Evolutionary conservation across 1,139 yeast species (phyloP).

Genomic region (Blastobotrys niveus): DNA sequence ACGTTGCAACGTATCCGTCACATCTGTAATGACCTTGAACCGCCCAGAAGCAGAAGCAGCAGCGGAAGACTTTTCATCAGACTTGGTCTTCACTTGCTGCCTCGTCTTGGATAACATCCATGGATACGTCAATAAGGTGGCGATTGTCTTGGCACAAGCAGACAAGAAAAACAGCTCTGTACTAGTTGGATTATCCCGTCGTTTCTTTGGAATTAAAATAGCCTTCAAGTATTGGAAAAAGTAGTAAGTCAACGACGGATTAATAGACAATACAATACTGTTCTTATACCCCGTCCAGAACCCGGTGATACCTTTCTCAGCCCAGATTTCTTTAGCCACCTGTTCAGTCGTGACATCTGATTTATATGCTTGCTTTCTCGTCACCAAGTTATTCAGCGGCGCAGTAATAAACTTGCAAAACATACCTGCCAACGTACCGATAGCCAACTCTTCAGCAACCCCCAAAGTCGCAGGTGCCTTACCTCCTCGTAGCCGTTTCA

Average conservation of each 20-base stretch:
- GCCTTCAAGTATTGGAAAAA: conserved; percentile 30
- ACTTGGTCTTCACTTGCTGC: conserved; percentile 51
- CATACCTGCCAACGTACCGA: conserved; percentile 70
- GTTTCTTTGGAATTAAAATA: conserved; percentile 24
- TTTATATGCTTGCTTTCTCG: conserved; percentile 32
- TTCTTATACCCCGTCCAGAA: conserved; percentile 77
- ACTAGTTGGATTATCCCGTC: conserved; percentile 29
- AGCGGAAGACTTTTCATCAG: conserved; percentile 8
- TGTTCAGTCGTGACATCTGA: conserved; percentile 13
- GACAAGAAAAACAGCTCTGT: conserved; percentile 30
- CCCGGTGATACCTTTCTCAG: conserved; percentile 57
- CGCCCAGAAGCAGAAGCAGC: background rate
- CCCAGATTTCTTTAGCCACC: conserved; percentile 46
- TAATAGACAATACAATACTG: conserved; percentile 59
- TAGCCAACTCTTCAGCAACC: conserved; percentile 78
- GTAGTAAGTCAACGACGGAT: conserved; percentile 69
- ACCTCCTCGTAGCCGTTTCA: conserved; percentile 69
- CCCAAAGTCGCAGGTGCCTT: conserved; percentile 71
- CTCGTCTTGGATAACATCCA: conserved; percentile 57
- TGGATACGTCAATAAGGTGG: conserved; percentile 34
- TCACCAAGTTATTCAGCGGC: conserved; percentile 33
- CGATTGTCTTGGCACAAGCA: conserved; percentile 34
- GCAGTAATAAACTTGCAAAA: conserved; percentile 34
- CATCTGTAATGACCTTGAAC: conserved; percentile 13
- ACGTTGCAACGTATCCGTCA: conserved; percentile 31